phyloP scores from a whole-genome alignment of 345 rosid species.

The Eucalyptus shirleyi region DNA sequence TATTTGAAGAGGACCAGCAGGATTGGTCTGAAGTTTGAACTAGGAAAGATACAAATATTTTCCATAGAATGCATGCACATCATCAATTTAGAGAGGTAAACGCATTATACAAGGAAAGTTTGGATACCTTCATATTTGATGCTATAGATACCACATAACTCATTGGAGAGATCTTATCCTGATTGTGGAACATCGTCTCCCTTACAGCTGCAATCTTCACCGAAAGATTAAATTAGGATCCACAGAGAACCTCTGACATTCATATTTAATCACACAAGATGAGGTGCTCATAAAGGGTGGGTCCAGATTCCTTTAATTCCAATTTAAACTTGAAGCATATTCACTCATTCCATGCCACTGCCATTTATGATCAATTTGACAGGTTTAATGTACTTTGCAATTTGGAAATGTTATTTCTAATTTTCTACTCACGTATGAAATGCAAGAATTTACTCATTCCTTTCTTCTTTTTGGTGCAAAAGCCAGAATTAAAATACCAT shows the following conservation, averaged over 20 bases:
- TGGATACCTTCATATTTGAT: conserved; percentile 47
- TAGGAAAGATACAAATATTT: neutral
- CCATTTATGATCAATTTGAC: neutral
- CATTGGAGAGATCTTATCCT: conserved; percentile 57
- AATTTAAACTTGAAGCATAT: neutral
- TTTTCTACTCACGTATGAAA: neutral
- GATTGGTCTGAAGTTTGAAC: neutral
- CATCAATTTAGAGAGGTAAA: neutral
- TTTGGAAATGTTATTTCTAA: neutral
- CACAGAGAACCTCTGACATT: neutral
- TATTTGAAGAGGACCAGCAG: neutral
- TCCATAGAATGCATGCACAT: neutral
- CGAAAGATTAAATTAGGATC: conserved; percentile 8
- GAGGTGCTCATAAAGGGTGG: neutral
- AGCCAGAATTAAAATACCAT: neutral
- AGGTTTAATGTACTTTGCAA: neutral
- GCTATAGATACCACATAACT: conserved; percentile 40
- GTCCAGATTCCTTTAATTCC: neutral
- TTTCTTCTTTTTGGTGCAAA: neutral
- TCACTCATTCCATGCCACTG: neutral
- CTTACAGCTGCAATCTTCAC: conserved; percentile 75
- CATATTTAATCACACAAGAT: neutral
- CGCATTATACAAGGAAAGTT: neutral
- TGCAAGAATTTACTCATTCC: neutral
- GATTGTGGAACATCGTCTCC: conserved; percentile 70